Conservation (phyloP, 1,139 yeast species). For the Suhomyces bribrorum region DNA sequence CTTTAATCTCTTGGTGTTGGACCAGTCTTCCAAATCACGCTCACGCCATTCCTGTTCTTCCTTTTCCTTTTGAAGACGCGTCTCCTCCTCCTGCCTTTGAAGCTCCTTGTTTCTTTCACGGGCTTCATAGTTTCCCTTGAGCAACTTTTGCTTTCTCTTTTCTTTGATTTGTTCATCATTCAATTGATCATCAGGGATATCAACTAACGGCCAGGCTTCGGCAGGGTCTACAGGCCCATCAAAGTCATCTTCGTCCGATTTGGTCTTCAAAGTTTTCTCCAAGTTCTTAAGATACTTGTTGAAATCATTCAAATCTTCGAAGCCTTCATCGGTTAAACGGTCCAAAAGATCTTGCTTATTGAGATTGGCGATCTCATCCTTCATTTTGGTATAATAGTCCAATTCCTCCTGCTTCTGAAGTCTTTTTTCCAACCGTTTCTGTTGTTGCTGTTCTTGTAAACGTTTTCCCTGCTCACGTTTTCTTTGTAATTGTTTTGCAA, state of each 20-base stretch:
- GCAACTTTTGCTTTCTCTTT: constrained; percentile 77
- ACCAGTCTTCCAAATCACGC: constrained; percentile 77
- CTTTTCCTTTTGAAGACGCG: constrained; percentile 51
- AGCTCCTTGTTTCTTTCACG: constrained; percentile 80
- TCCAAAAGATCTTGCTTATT: constrained; percentile 45
- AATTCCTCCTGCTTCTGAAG: constrained; percentile 80
- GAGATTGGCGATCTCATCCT: constrained; percentile 51
- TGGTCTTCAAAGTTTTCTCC: constrained; percentile 66
- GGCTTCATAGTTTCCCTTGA: constrained; percentile 88
- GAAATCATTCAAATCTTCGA: constrained; percentile 72
- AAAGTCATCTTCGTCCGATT: constrained; percentile 38
- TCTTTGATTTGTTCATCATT: constrained; percentile 81
- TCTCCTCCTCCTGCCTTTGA: constrained; percentile 58
- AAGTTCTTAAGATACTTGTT: constrained; percentile 65
- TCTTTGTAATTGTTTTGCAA: constrained; percentile 73
- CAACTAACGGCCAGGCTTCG: constrained; percentile 71
- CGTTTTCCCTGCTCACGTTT: constrained; percentile 85
- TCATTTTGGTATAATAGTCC: constrained; percentile 64
- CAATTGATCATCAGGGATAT: constrained; percentile 80
- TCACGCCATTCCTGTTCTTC: constrained; percentile 80
- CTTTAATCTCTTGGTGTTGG: constrained; percentile 63
- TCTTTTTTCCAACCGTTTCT: constrained; percentile 75
- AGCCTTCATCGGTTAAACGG: constrained; percentile 70
- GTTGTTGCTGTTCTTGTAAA: constrained; percentile 90
- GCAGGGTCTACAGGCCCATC: constrained; percentile 55